Percentiles rank a stretch among this genome's conserved stretches.
Evolutionary conservation across 1,284 basidiomycete species (phyloP).

Genomic region (Entoloma clypeatum): DNA sequence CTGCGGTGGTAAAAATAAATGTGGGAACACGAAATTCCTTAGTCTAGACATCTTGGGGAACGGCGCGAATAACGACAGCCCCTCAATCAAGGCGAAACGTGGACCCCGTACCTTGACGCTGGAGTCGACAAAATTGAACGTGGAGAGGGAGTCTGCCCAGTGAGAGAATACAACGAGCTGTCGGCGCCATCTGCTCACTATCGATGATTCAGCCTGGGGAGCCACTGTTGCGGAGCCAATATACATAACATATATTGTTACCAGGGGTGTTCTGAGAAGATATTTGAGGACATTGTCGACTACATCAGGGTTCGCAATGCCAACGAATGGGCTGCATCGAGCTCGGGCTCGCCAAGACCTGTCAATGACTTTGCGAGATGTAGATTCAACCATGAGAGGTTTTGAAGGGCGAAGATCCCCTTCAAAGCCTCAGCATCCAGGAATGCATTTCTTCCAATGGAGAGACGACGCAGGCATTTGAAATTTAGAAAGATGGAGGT

Average conservation of each 20-base stretch:
- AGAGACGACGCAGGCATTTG: too few species aligned
- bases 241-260: not conserved
- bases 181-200: not conserved
- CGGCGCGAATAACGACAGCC: not conserved
- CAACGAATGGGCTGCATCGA: not conserved
- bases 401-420: too few species aligned
- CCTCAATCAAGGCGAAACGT: not conserved
- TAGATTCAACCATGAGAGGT: too few species aligned
- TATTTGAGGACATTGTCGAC: not conserved
- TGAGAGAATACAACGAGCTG: not conserved
- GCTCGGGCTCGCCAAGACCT: too few species aligned
- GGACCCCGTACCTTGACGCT: not conserved
- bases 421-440: too few species aligned
- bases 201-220: too few species aligned
- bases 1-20: not conserved
- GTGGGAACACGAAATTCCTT: not conserved
- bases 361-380: not conserved
- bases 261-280: not conserved
- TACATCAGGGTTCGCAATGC: not conserved
- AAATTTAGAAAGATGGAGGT: too few species aligned
- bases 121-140: not conserved
- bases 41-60: not conserved
- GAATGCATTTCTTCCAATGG: too few species aligned
- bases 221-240: too few species aligned
- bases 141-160: not conserved